Evolutionary conservation across 176 grass and related monocot genomes (phyloP).

Genomic region (Triticum turgidum): DNA sequence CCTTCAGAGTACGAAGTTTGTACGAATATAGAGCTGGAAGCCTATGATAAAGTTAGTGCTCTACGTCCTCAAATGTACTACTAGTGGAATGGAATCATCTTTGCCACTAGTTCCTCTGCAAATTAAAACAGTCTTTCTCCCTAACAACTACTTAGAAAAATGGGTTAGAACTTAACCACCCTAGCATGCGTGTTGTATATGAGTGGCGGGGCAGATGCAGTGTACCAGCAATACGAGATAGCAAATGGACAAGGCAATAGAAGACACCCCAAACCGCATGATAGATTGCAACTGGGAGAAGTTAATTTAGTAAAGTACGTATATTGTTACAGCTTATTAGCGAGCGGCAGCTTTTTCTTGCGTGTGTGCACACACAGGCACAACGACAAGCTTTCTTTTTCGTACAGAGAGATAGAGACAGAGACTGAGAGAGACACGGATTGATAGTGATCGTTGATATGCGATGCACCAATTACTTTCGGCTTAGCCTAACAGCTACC

Average conservation of each 20-base stretch:
- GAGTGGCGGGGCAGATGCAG: background rate
- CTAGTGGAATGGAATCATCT: too few species aligned
- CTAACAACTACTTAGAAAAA: background rate
- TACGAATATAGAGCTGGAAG: too few species aligned
- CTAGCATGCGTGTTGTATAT: background rate
- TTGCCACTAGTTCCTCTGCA: too few species aligned
- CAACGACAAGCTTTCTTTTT: too few species aligned
- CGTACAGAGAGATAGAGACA: too few species aligned
- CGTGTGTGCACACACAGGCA: background rate
- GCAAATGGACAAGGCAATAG: conserved; percentile 8
- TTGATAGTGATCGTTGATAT: background rate
- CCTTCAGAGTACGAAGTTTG: background rate
- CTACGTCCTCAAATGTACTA: too few species aligned
- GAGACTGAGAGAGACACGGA: background rate
- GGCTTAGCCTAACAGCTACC: background rate
- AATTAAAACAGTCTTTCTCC: too few species aligned
- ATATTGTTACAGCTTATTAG: background rate
- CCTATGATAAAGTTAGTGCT: too few species aligned
- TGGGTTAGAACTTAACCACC: background rate
- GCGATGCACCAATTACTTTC: background rate
- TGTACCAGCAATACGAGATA: background rate
- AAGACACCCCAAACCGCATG: background rate
- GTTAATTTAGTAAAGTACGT: background rate
- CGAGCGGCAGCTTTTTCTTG: background rate
- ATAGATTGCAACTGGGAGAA: conserved; percentile 18